phyloP scores from a whole-genome alignment of 805 yeast species.

The Candida golubevii region DNA sequence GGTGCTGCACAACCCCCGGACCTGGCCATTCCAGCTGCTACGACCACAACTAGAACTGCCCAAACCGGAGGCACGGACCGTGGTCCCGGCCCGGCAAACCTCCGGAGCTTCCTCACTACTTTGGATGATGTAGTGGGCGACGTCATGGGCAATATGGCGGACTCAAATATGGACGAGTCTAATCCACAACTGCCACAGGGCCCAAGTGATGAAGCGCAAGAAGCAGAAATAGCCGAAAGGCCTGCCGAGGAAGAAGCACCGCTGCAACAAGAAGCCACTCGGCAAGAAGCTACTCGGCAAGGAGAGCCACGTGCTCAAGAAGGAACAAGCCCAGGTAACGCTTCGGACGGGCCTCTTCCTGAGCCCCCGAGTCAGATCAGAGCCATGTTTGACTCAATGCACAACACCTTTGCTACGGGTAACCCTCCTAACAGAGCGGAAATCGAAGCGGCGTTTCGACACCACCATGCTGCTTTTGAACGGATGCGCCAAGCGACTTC shows the following conservation, averaged over 20 bases:
- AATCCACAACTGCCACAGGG: too few species aligned
- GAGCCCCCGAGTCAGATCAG: too few species aligned
- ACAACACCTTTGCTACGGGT: not conserved
- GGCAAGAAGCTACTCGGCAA: too few species aligned
- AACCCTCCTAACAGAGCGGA: not conserved
- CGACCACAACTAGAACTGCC: not conserved
- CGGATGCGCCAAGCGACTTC: not conserved
- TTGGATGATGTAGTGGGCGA: constrained; percentile 12
- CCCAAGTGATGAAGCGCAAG: too few species aligned
- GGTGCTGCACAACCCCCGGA: constrained; percentile 3
- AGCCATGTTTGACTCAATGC: not conserved
- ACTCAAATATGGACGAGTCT: too few species aligned
- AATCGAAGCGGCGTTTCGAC: constrained; percentile 4
- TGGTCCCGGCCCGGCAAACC: not conserved
- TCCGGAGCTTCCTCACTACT: constrained; percentile 9
- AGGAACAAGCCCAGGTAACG: too few species aligned
- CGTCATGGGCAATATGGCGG: not conserved
- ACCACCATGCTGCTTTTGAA: constrained; percentile 5
- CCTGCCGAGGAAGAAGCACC: too few species aligned
- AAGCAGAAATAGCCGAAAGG: too few species aligned
- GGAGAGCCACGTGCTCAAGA: too few species aligned
- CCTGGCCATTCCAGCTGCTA: constrained; percentile 1
- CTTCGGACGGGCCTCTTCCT: too few species aligned
- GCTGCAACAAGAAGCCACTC: too few species aligned
- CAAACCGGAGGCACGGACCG: not conserved